These are phyloP conservation scores for Penicillium frequentans DNA, from an alignment of 2,329 filamentous ascomycete species.

Conservation along the genomic window DNA sequence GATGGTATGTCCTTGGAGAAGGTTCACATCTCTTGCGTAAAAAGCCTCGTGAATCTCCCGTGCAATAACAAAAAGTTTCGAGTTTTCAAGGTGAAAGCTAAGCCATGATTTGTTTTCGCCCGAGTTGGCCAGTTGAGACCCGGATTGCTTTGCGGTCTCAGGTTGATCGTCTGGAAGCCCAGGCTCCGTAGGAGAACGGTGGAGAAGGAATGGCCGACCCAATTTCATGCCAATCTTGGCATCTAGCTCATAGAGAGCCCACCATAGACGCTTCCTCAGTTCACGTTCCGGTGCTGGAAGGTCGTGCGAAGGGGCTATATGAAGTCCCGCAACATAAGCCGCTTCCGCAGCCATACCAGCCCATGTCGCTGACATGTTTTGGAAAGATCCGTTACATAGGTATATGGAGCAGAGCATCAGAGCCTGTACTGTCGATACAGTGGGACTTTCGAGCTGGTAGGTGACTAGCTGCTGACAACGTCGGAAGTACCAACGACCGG, in stretches of 20 bases:
- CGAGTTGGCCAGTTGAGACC: constrained; percentile 14
- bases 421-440: constrained; percentile 51
- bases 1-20: constrained; percentile 16
- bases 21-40: constrained; percentile 22
- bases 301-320: constrained; percentile 45
- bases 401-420: constrained; percentile 49
- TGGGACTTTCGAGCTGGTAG: constrained; percentile 50
- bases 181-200: constrained; percentile 35
- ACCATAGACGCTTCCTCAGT: constrained; percentile 55
- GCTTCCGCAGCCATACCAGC: constrained; percentile 45
- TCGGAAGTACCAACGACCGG: constrained; percentile 50
- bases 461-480: constrained; percentile 48
- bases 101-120: constrained; percentile 23
- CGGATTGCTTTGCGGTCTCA: constrained; percentile 10
- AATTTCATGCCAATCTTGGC: constrained; percentile 35
- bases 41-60: constrained; percentile 12
- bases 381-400: constrained; percentile 50
- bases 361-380: constrained; percentile 49
- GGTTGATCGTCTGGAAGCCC: constrained; percentile 18
- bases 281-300: constrained; percentile 40
- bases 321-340: constrained; percentile 51
- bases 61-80: constrained; percentile 7
- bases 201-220: constrained; percentile 29
- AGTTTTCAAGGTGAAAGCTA: constrained; percentile 19
- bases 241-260: constrained; percentile 52